phyloP scores from a whole-genome alignment of 345 rosid genomes.

The Arabidopsis thaliana region TAIR10.1 NC_003076.8:13875001-13875500 shows the following conservation, averaged over 20 bases:
- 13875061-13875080: constrained; percentile 97
- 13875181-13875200: constrained; percentile 95
- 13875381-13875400: constrained; percentile 96
- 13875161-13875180: constrained; percentile 84
- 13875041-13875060: constrained; percentile 91
- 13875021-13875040: constrained; percentile 97
- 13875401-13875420: constrained; percentile 42
- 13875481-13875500: constrained; percentile 63
- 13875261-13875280: constrained; percentile 28
- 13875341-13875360: constrained; percentile 50
- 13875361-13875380: constrained; percentile 97
- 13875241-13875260: constrained; percentile 32
- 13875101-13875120: constrained; percentile 27
- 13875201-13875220: constrained; percentile 92
- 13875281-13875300: constrained; percentile 10
- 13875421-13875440: constrained; percentile 20
- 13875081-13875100: constrained; percentile 11
- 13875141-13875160: constrained; percentile 33
- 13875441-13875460: constrained; percentile 28
- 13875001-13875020: constrained; percentile 91
- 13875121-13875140: not conserved
- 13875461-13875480: constrained; percentile 1
- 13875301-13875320: constrained; percentile 16
- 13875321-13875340: not conserved
- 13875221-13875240: constrained; percentile 78